Conservation (phyloP, 192 early-diverging fungal genomes). For the Spizellomyces punctatus region DNA sequence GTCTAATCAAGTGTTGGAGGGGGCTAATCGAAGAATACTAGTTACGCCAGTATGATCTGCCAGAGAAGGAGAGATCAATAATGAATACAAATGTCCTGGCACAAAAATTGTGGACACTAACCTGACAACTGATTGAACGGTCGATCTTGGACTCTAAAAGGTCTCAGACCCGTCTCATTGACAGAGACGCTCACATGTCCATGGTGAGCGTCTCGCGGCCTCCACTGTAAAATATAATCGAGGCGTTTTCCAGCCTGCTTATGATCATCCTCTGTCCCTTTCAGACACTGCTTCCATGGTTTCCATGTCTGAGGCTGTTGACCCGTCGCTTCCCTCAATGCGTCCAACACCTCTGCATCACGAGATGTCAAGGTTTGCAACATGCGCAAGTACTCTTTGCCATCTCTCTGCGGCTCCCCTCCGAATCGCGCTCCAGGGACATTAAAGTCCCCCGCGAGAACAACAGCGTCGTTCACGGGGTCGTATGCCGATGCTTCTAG, state of each 20-base stretch:
- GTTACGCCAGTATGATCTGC: conserved; percentile 7
- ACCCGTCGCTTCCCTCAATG: background rate
- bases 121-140: conserved; percentile 17
- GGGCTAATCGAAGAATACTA: background rate
- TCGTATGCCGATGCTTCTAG: background rate
- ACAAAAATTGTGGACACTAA: background rate
- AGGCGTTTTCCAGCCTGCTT: conserved; percentile 21
- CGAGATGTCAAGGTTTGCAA: conserved; percentile 1
- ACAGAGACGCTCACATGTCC: background rate
- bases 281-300: conserved; percentile 4
- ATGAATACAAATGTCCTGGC: background rate
- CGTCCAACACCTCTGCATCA: background rate
- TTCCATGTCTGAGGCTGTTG: conserved; percentile 22
- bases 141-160: conserved; percentile 10
- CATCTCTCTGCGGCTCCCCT: conserved; percentile 15
- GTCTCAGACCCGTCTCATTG: conserved; percentile 14
- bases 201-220: background rate
- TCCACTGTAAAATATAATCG: conserved; percentile 33
- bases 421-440: conserved; percentile 27
- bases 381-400: conserved; percentile 26
- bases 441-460: conserved; percentile 32
- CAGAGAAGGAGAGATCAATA: background rate
- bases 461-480: conserved; percentile 14
- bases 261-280: background rate
- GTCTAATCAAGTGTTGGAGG: no score